phyloP scores from a whole-genome alignment of 1,284 basidiomycete species.

The Apiotrichum gracile region DNA sequence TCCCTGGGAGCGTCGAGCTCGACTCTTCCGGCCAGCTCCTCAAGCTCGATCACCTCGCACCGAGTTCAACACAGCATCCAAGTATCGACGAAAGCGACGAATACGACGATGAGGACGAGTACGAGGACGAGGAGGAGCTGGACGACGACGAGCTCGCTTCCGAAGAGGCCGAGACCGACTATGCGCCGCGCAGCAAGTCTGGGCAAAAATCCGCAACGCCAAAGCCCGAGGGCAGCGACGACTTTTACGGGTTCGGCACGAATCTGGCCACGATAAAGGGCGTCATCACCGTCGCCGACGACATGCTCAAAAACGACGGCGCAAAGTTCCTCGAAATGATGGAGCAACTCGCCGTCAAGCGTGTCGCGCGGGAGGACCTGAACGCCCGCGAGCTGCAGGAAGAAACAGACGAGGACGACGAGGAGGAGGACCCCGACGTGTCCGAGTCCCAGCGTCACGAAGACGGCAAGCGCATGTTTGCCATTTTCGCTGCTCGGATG shows the following conservation, averaged over 20 bases:
- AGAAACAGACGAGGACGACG: constrained; percentile 55
- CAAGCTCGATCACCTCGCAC: constrained; percentile 54
- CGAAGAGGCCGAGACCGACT: constrained; percentile 57
- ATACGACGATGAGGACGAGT: constrained; percentile 40
- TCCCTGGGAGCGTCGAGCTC: constrained; percentile 93
- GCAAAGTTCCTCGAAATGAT: constrained; percentile 99
- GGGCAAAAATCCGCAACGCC: constrained; percentile 23
- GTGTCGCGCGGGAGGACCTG: constrained; percentile 88
- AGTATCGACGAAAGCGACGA: constrained; percentile 38
- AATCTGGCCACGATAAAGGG: constrained; percentile 81
- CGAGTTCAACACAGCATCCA: constrained; percentile 48
- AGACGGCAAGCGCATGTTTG: constrained; percentile 98
- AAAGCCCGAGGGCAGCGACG: constrained; percentile 50
- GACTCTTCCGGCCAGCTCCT: constrained; percentile 84
- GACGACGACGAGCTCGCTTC: constrained; percentile 60
- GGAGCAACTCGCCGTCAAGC: constrained; percentile 94
- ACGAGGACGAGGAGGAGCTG: constrained; percentile 48
- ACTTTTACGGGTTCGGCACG: constrained; percentile 71
- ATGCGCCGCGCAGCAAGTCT: constrained; percentile 14
- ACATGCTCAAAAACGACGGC: constrained; percentile 95
- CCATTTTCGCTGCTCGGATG: constrained; percentile 99
- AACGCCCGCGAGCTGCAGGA: constrained; percentile 49
- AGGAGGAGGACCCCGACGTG: constrained; percentile 36
- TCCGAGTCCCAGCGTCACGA: constrained; percentile 81
- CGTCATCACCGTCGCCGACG: constrained; percentile 97